Evolutionary conservation across 2,329 filamentous ascomycete genomes (phyloP).

Genomic region (Graphilbum ipis-grandicollis): DNA sequence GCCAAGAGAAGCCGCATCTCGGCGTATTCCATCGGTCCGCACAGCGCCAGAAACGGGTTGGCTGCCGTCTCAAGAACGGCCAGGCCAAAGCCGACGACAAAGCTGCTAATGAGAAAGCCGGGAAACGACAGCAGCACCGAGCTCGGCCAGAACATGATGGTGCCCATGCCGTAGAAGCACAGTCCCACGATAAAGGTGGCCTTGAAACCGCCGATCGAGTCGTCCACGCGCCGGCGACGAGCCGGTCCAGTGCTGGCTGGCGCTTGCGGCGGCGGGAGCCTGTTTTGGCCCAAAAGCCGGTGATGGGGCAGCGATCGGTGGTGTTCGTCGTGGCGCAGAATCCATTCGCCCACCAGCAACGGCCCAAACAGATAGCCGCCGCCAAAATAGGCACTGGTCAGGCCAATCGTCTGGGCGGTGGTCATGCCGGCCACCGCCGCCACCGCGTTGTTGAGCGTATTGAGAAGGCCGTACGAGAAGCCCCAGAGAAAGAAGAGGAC

Average conservation of each 20-base stretch:
- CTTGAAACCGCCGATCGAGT: constrained; percentile 51
- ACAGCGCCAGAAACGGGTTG: constrained; percentile 56
- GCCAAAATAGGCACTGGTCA: constrained; percentile 55
- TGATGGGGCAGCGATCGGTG: constrained; percentile 20
- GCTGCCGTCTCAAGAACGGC: constrained; percentile 65
- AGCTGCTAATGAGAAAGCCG: constrained; percentile 57
- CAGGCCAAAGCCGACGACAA: constrained; percentile 63
- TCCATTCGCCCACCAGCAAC: constrained; percentile 49
- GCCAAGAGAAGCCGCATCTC: constrained; percentile 61
- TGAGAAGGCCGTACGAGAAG: constrained; percentile 73
- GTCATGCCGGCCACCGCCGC: constrained; percentile 44
- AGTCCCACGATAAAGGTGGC: constrained; percentile 65
- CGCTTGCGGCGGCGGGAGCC: constrained; percentile 6
- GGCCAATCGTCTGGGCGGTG: constrained; percentile 42
- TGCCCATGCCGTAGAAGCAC: constrained; percentile 55
- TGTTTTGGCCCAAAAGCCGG: too few species aligned
- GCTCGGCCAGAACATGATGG: constrained; percentile 77
- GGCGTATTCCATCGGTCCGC: constrained; percentile 54
- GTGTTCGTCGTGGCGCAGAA: constrained; percentile 51
- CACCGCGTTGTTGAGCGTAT: constrained; percentile 60
- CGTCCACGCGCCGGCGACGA: constrained; percentile 13
- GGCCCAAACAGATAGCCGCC: constrained; percentile 55
- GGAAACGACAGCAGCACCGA: constrained; percentile 57
- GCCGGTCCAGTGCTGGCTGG: too few species aligned
- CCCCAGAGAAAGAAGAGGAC: constrained; percentile 75